Percentiles rank a stretch among this genome's conserved stretches.
phyloP scores from a whole-genome alignment of 2,329 filamentous ascomycete species.

The Pseudogymnoascus sp. region DNA sequence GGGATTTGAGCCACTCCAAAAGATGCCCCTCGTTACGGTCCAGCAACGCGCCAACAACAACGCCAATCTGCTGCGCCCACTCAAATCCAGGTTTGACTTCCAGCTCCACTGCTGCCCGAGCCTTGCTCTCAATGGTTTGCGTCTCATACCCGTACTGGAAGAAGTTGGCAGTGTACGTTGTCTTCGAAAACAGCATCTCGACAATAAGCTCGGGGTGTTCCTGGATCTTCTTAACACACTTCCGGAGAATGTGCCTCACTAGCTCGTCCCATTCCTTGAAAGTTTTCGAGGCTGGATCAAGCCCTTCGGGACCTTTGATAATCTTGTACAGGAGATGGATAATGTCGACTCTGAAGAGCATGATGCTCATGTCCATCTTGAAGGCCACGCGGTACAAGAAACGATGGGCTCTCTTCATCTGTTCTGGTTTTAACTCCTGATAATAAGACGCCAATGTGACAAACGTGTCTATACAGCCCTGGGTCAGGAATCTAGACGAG shows the following conservation, averaged over 20 bases:
- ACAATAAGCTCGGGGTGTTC: conserved; percentile 78
- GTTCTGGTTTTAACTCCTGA: conserved; percentile 66
- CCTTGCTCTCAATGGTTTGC: conserved; percentile 58
- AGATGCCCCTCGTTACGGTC: conserved; percentile 71
- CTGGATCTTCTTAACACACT: conserved; percentile 75
- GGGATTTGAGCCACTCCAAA: conserved; percentile 73
- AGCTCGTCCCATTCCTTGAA: conserved; percentile 91
- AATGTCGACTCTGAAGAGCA: conserved; percentile 87
- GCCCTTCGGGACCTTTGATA: conserved; percentile 76
- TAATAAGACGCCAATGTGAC: conserved; percentile 73
- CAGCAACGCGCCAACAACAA: conserved; percentile 71
- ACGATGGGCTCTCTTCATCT: conserved; percentile 85
- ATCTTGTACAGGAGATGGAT: conserved; percentile 81
- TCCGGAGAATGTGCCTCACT: conserved; percentile 72
- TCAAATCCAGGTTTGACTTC: conserved; percentile 70
- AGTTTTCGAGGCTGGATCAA: conserved; percentile 58
- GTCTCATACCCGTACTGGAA: conserved; percentile 86
- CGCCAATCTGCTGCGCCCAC: conserved; percentile 58
- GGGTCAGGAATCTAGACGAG: conserved; percentile 69
- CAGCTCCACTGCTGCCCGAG: conserved; percentile 69
- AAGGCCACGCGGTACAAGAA: conserved; percentile 93
- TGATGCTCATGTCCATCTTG: conserved; percentile 83
- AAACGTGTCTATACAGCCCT: conserved; percentile 84
- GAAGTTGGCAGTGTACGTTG: conserved; percentile 72
- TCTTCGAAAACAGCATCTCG: conserved; percentile 93